These are phyloP conservation scores for Saccharomycopsis oosterbeekiorum DNA, from an alignment of 805 yeast genomes.

Conservation along the genomic window DNA sequence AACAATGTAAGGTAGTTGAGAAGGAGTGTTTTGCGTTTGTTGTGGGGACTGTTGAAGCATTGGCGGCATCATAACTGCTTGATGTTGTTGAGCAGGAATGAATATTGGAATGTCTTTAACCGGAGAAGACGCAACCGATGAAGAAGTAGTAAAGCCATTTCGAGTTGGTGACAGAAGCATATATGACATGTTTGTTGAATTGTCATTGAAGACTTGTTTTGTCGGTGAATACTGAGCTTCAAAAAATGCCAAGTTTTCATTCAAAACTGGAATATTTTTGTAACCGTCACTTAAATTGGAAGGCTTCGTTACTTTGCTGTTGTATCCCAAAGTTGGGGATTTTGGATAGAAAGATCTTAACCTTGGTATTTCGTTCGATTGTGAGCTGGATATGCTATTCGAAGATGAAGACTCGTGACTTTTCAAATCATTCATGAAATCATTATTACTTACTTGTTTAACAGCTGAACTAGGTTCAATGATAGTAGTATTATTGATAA, in stretches of 20 bases:
- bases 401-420: not conserved
- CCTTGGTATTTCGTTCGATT: conserved; percentile 15
- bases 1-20: not conserved
- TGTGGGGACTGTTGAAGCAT: not conserved
- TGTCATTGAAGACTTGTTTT: not conserved
- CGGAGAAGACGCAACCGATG: not conserved
- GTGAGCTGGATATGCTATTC: not conserved
- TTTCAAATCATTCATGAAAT: conserved; percentile 14
- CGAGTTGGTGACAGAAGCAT: conserved; percentile 3
- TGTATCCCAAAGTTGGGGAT: conserved; percentile 15
- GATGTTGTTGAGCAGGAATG: not conserved
- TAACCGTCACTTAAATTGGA: conserved; percentile 5
- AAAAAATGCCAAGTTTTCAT: conserved; percentile 16
- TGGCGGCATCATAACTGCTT: not conserved
- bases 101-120: not conserved
- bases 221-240: conserved; percentile 6
- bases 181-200: not conserved
- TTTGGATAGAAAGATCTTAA: conserved; percentile 15
- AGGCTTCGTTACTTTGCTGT: conserved; percentile 13
- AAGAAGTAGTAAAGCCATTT: not conserved
- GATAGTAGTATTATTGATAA: conserved; percentile 16
- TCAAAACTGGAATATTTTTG: conserved; percentile 15
- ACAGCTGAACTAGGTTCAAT: conserved; percentile 7
- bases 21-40: not conserved
- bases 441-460: conserved; percentile 6